Percentiles rank a stretch among this genome's conserved stretches.
Evolutionary conservation across 129 eudicot genomes (phyloP).

Genomic region (Escallonia rubra): DNA sequence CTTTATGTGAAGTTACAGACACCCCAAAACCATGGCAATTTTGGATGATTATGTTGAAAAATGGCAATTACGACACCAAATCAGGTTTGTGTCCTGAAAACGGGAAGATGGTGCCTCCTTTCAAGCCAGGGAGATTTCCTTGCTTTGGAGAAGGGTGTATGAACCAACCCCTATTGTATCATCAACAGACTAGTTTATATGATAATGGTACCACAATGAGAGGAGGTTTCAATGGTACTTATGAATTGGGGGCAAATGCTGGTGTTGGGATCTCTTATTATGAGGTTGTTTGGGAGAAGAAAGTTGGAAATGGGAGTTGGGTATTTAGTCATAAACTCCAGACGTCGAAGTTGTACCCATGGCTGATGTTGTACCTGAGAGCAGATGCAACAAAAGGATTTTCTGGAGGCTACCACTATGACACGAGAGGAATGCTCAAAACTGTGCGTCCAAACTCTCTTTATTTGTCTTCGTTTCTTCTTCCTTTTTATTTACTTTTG

Average conservation of each 20-base stretch:
- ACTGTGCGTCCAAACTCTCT: slow-evolving; percentile 32
- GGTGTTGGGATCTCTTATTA: slow-evolving; percentile 37
- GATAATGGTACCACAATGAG: slow-evolving; percentile 25
- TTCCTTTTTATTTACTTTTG: too few species aligned
- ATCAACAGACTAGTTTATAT: slow-evolving; percentile 26
- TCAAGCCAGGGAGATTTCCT: slow-evolving; percentile 56
- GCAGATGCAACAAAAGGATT: slow-evolving; percentile 88
- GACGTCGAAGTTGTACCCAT: slow-evolving; percentile 67
- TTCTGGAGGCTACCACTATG: slow-evolving; percentile 90
- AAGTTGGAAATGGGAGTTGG: slow-evolving; percentile 65
- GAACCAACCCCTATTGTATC: slow-evolving; percentile 60
- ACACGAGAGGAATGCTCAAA: slow-evolving; percentile 85
- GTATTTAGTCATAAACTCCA: slow-evolving; percentile 53
- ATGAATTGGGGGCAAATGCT: slow-evolving; percentile 21
- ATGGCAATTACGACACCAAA: slow-evolving; percentile 64
- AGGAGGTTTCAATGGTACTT: slow-evolving; percentile 63
- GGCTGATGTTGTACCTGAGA: slow-evolving; percentile 88
- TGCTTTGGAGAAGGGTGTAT: slow-evolving; percentile 67
- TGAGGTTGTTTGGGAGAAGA: slow-evolving; percentile 80
- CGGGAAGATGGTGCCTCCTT: slow-evolving; percentile 52
- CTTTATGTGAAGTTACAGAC: slow-evolving; percentile 49
- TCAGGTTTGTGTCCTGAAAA: slow-evolving; percentile 64
- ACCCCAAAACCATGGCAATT: slow-evolving; percentile 57
- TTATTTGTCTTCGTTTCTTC: background rate
- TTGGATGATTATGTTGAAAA: slow-evolving; percentile 80